Conservation (phyloP, 192 early-diverging fungal genomes). For the Backusella tuberculispora region DNA sequence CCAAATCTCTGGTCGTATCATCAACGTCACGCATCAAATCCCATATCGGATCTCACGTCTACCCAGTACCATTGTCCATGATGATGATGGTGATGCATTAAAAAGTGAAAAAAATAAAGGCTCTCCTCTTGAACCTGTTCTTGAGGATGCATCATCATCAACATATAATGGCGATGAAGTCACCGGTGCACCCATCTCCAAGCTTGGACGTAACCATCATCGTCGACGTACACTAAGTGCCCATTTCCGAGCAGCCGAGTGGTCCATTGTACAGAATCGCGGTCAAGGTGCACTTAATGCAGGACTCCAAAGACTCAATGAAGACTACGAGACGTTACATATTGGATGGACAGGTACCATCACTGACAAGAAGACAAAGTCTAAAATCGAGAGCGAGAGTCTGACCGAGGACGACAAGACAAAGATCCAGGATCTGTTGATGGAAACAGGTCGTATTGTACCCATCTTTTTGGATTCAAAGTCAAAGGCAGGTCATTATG, state of each 20-base stretch:
- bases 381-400: conserved; percentile 47
- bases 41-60: conserved; percentile 32
- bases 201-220: conserved; percentile 21
- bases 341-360: conserved; percentile 79
- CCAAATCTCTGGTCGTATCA: conserved; percentile 32
- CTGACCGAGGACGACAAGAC: conserved; percentile 63
- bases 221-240: conserved; percentile 12
- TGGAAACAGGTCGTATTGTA: conserved; percentile 60
- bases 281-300: conserved; percentile 91
- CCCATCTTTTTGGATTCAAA: conserved; percentile 83
- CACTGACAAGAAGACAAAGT: conserved; percentile 55
- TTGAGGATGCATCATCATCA: background rate
- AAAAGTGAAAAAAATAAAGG: no score
- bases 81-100: no score
- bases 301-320: conserved; percentile 73
- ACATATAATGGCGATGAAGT: background rate
- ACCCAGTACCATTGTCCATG: background rate
- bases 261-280: conserved; percentile 49
- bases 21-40: conserved; percentile 41
- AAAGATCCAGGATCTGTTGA: conserved; percentile 60
- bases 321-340: conserved; percentile 62
- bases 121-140: background rate
- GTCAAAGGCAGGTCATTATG: conserved; percentile 82
- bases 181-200: conserved; percentile 12
- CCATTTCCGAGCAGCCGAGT: conserved; percentile 24